Evolutionary conservation across 1,139 yeast genomes (phyloP).

Genomic region (Suhomyces choctaworum): DNA sequence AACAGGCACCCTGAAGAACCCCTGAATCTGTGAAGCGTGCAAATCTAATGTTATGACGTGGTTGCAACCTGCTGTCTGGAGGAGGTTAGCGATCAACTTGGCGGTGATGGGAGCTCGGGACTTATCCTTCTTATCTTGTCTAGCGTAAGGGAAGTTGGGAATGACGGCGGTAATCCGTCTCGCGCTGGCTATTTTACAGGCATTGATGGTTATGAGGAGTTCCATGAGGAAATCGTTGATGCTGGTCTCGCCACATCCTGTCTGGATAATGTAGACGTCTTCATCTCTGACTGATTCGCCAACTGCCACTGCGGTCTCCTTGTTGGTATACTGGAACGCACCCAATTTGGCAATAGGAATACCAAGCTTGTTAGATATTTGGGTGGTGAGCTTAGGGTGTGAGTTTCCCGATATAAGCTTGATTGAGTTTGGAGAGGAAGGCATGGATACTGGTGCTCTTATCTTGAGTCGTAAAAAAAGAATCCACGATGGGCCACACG

Average conservation of each 20-base stretch:
- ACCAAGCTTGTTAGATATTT: slow-evolving; percentile 67
- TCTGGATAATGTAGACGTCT: slow-evolving; percentile 71
- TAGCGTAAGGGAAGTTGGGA: slow-evolving; percentile 80
- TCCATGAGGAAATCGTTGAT: slow-evolving; percentile 75
- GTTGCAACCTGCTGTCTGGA: slow-evolving; percentile 78
- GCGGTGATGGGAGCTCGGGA: slow-evolving; percentile 84
- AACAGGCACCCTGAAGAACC: slow-evolving; percentile 78
- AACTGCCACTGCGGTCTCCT: slow-evolving; percentile 68
- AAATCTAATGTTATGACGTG: slow-evolving; percentile 83
- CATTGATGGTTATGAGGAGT: slow-evolving; percentile 68
- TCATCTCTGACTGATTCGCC: slow-evolving; percentile 80
- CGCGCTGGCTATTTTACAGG: slow-evolving; percentile 78
- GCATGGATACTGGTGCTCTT: slow-evolving; percentile 10
- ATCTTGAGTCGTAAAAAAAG: slow-evolving; percentile 7
- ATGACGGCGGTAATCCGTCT: slow-evolving; percentile 76
- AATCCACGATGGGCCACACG: background rate
- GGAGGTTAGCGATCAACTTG: slow-evolving; percentile 69
- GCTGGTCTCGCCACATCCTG: slow-evolving; percentile 58
- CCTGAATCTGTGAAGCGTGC: slow-evolving; percentile 84
- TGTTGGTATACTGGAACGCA: slow-evolving; percentile 34
- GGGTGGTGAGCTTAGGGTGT: slow-evolving; percentile 81
- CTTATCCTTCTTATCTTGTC: slow-evolving; percentile 82
- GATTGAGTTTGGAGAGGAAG: slow-evolving; percentile 60
- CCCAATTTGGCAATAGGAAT: slow-evolving; percentile 63
- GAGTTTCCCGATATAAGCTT: slow-evolving; percentile 88